Evolutionary conservation across 805 yeast species (phyloP).

Genomic region (Starmera dryadoides): DNA sequence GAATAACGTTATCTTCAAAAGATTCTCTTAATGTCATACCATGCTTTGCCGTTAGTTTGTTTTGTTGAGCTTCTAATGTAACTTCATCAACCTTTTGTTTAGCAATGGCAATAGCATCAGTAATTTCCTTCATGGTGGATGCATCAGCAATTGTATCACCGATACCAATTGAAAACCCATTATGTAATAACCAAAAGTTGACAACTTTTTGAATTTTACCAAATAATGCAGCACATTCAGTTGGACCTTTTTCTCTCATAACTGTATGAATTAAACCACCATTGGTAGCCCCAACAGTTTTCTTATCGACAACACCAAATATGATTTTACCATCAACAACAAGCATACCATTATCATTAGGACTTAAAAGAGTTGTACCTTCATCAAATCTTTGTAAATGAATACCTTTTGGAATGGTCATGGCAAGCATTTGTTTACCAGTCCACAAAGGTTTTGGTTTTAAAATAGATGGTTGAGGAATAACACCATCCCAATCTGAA

Average conservation of each 20-base stretch:
- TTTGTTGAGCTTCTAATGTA: constrained; percentile 85
- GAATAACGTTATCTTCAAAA: constrained; percentile 93
- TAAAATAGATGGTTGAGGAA: constrained; percentile 89
- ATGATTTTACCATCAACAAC: constrained; percentile 92
- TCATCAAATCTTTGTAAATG: constrained; percentile 93
- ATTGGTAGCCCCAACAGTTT: constrained; percentile 96
- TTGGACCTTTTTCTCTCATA: constrained; percentile 95
- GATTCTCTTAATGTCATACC: constrained; percentile 99
- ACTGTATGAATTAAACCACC: constrained; percentile 98
- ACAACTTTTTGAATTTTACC: constrained; percentile 93
- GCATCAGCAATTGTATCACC: constrained; percentile 99
- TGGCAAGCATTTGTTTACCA: constrained; percentile 89
- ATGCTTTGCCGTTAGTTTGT: constrained; percentile 87
- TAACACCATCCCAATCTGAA: constrained; percentile 97
- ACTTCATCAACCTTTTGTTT: constrained; percentile 92
- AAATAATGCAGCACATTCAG: constrained; percentile 81
- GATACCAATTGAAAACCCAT: constrained; percentile 97
- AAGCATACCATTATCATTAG: constrained; percentile 93
- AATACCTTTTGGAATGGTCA: constrained; percentile 94
- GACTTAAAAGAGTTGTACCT: constrained; percentile 72
- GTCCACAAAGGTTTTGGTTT: constrained; percentile 97
- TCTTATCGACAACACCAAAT: constrained; percentile 97
- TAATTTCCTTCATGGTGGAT: constrained; percentile 89
- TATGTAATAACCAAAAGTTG: constrained; percentile 92
- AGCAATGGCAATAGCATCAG: constrained; percentile 88